Base-by-base conservation (phyloP, 2,329 filamentous ascomycete genomes). In the Sporothrix luriei region DNA sequence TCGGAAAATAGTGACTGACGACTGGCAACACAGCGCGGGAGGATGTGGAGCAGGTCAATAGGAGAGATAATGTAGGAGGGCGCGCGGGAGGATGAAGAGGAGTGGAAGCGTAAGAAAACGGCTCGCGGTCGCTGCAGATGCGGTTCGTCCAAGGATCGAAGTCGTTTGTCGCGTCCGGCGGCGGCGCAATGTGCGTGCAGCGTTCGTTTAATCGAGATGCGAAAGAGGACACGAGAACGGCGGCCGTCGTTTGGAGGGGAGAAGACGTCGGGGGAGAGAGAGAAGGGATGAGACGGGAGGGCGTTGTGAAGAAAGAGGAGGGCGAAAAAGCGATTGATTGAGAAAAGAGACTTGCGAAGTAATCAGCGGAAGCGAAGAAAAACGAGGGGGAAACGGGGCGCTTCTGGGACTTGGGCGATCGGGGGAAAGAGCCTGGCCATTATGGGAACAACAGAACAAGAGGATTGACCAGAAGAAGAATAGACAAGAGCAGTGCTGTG, bases 291-390 rank as follows among this genome's bases (percentile, higher is more conserved):
- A 21, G 29, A 52, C 11, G 33, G 21, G 16, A 49, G n/a, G n/a
- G n/a, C 29, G 29, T 48, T 59, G 24, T 33, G 49, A 66, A 4
- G 38, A 16, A 43, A 52, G 16, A 33, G 55, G 52, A 43, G 26
- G 40, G 38, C 55, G 26, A 33, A 38, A 33, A 59, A 33, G 40
- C 33, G 55, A 62, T 33, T 49, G 51, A 57, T 48, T 21, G 29
- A 59, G n/a, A n/a, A 66, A 69, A 66, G 43, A 48, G 61, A 66
- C 29, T 69, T 33, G n/a, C n/a, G n/a, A n/a, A n/a, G n/a, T n/a
- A 21, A 51, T 43, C 14, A 38, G 49, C 46, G 68, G 46, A 55
- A 29, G 59, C 49, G 48, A 29, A 57, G 49, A 65, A 51, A 51
- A 65, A 65, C 33, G 49, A 65, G 68, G 59, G 59, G 48, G 52